Base-by-base conservation (phyloP, 2,329 filamentous ascomycete species). In the Neonectria ditissima region DNA sequence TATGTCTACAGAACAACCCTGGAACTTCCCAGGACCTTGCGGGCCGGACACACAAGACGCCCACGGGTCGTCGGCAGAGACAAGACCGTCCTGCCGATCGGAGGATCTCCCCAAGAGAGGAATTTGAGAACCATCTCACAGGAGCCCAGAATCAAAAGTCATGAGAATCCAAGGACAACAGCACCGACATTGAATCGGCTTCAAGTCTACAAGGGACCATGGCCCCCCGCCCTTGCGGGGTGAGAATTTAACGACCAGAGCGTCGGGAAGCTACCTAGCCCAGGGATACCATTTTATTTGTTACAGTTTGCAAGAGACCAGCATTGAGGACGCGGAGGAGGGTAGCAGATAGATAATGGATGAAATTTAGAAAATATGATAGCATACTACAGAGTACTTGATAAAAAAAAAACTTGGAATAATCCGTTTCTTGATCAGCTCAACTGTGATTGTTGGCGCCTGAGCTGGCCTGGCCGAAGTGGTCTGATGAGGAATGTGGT, bases 1-100 rank as follows among this genome's bases (percentile, higher is more conserved):
- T 56, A 65, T 59, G 70, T 74, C 71, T 65, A 65, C 59, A 73
- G 65, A 69, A 65, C 63, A 63, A 48, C 44, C 68, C 69, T 68
- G 67, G 62, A 67, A 62, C 68, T 70, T 71, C 67, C 58, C 59
- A 63, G 59, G 55, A 63, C 63, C 53, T 51, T 57, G 63, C 55
- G 62, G 65, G 65, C 44, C 5, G 32, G 59, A 66, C 58, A 32
- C 45, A 63, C 52, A 51, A 63, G 54, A 65, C 47, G 69, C 71
- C 68, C 59, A 68, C 53, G 60, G 55, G 62, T 69, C 65, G 64
- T 61, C 62, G 62, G 59, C 63, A 67, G 55, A 64, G 64, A 69
- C 65, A 55, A 55, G 8, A 34, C 30, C 59, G 62, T 69, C 63
- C 65, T 55, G 68, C 65, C 60, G 18, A 63, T 55, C 44, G 59